phyloP scores from a whole-genome alignment of 2,329 filamentous ascomycete genomes.

The Xenoacremonium recifei region DNA sequence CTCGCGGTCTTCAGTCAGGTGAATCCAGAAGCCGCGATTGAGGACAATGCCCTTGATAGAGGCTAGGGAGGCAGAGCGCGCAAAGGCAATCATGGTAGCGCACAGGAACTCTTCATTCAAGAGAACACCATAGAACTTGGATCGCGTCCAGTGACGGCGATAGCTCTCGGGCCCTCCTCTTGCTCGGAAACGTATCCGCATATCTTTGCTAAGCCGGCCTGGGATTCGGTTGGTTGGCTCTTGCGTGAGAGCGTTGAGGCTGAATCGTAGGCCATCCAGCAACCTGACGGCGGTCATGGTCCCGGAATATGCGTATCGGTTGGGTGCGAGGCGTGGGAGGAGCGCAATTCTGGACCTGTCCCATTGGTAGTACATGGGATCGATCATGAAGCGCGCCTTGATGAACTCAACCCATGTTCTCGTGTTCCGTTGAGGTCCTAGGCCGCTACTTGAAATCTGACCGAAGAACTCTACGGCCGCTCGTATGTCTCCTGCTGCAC shows the following conservation, averaged over 20 bases:
- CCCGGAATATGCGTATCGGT: conserved; percentile 10
- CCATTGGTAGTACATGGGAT: conserved; percentile 46
- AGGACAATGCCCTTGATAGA: conserved; percentile 35
- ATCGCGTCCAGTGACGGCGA: conserved; percentile 27
- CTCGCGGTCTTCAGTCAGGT: conserved; percentile 14
- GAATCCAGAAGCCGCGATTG: conserved; percentile 29
- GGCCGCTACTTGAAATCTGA: conserved; percentile 24
- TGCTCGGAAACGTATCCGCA: conserved; percentile 24
- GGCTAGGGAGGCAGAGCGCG: conserved; percentile 34
- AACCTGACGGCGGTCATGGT: conserved; percentile 18
- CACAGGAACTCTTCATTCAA: conserved; percentile 41
- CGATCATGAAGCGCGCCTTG: conserved; percentile 45
- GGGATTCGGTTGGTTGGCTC: conserved; percentile 31
- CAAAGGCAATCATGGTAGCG: conserved; percentile 40
- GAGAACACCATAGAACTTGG: conserved; percentile 23
- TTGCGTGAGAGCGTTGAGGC: conserved; percentile 22
- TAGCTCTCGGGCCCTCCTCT: conserved; percentile 25
- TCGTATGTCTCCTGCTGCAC: conserved; percentile 38
- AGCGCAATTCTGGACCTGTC: conserved; percentile 40
- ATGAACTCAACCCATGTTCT: conserved; percentile 45
- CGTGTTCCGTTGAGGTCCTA: conserved; percentile 30
- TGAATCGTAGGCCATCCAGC: conserved; percentile 31
- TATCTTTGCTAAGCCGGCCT: conserved; percentile 21
- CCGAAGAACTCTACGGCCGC: conserved; percentile 34
- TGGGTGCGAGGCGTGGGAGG: conserved; percentile 37